A percentile compares a stretch with the other conserved stretches of the same genome.
Conservation (phyloP, 148 eudicot genomes). For the Rhododendron molle region DNA sequence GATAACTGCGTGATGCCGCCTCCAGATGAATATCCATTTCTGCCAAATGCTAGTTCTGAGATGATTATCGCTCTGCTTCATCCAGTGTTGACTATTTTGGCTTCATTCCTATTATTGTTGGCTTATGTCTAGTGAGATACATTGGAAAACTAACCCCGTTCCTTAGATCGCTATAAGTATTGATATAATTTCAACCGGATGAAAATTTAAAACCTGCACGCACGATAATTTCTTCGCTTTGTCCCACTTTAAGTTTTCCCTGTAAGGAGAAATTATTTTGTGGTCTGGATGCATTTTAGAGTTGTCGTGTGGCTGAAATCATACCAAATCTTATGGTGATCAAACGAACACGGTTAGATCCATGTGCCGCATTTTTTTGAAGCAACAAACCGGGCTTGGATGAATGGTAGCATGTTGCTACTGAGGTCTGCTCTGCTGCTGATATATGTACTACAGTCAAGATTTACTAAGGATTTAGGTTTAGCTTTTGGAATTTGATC, state of each 20-base stretch:
- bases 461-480: background rate
- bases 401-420: background rate
- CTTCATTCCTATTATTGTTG: background rate
- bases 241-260: background rate
- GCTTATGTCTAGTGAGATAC: background rate
- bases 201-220: background rate
- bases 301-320: background rate
- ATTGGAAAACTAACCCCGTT: background rate
- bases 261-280: background rate
- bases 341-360: background rate
- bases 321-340: background rate
- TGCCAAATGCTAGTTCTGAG: slow-evolving; percentile 2
- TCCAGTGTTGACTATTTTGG: slow-evolving; percentile 11
- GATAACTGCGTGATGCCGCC: background rate
- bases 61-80: slow-evolving; percentile 12
- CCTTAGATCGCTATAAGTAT: background rate
- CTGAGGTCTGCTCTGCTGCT: slow-evolving; percentile 4
- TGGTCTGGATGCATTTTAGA: background rate
- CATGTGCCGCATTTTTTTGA: background rate
- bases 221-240: background rate
- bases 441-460: background rate
- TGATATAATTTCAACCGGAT: background rate
- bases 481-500: background rate
- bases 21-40: background rate
- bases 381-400: background rate